Conservation (phyloP, 83 land plant genomes). For the Thuja plicata region DNA sequence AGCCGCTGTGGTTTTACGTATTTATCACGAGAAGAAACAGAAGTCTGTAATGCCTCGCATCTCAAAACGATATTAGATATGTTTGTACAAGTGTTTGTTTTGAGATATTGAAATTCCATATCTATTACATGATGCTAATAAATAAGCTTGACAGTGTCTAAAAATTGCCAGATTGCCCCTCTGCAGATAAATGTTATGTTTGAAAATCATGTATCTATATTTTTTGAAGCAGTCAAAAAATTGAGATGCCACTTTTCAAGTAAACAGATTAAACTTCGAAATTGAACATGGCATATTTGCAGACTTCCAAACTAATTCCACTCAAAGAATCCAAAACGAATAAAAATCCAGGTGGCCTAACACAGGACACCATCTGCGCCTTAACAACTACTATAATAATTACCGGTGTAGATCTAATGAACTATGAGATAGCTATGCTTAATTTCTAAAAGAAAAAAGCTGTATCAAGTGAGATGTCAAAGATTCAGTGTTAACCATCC, state of each 20-base stretch:
- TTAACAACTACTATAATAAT: background rate
- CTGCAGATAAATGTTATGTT: background rate
- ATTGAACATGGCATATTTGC: background rate
- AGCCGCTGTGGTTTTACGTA: conserved; percentile 84
- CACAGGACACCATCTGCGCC: background rate
- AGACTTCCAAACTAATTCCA: background rate
- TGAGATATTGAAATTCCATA: background rate
- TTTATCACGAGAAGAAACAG: conserved; percentile 76
- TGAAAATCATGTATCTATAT: background rate
- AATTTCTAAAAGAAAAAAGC: background rate
- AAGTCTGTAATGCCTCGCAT: conserved; percentile 86
- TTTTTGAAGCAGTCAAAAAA: background rate
- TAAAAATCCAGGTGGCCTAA: background rate
- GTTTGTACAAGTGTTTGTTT: conserved; percentile 19
- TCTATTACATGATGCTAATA: background rate
- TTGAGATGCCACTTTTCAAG: background rate
- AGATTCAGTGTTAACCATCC: background rate
- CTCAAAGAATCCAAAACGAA: background rate
- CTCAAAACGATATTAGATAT: conserved; percentile 77
- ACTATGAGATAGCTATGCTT: background rate
- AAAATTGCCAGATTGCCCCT: background rate
- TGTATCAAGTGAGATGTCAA: background rate
- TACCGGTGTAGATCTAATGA: background rate
- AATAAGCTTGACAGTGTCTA: background rate
- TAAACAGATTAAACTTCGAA: background rate